Evolutionary conservation across 2,329 filamentous ascomycete genomes (phyloP), one percentile per base, ranked within the genome.

Genomic region (Pseudomassariella vexata): DNA sequence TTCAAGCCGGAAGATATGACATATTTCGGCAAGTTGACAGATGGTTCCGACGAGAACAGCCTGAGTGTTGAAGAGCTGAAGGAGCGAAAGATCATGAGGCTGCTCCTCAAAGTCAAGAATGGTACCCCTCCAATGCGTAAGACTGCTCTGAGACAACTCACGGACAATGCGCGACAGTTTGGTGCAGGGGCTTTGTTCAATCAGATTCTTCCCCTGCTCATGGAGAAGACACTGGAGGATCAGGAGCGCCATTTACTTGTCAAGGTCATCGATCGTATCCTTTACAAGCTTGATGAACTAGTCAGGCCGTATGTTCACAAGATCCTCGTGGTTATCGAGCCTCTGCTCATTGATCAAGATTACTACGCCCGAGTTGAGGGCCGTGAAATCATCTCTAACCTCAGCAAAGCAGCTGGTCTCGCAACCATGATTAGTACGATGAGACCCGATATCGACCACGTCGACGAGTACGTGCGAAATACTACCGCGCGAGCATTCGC

Each of bases 401-500:
- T 98, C 30, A 85, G 85, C 55, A 98, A 98, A 62, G 92, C 92
- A 16, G 92, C 94, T 40, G 94, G 92, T 55, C 75, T 98, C 34
- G 92, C 92, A 12, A 92, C 94, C 47, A 98, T 98, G 92, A 98
- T 98, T 57, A 95, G 88, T 63, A 95, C 89, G 7, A 98, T 98
- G 92, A 76, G 92, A 51, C 94, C 92, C 1, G 92, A 98, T 73
- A 95, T 98, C 45, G 92, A 98, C 49, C 92, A 98, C 50, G 85
- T 94, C 17, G 92, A 98, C 50, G 92, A 98, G 58, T 98, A 98
- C 55, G 94, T 98, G 9, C 79, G 92, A 55, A 98, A 98, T 62
- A 98, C 92, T 2, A 98, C 92, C 2, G 92, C 92, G 34, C 76
- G 92, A 66, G 92, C 92, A 2, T 98, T 98, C 54, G 92, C 92